Evolutionary conservation across 2,329 filamentous ascomycete genomes (phyloP), one percentile per base, ranked within the genome.

Genomic region (Fusarium keratoplasticum): DNA sequence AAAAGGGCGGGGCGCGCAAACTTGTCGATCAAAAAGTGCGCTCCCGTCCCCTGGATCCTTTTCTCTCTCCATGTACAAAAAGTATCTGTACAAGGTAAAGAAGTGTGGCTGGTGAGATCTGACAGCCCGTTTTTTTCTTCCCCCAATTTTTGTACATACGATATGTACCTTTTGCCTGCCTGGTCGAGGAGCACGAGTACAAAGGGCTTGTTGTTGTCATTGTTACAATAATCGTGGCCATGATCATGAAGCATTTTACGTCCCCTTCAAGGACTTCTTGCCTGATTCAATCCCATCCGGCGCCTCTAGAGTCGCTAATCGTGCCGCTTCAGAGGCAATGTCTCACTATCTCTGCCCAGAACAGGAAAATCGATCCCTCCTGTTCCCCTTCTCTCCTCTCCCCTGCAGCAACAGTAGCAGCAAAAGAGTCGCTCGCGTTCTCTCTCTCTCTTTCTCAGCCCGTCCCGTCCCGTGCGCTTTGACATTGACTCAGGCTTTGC

Each of bases 81-180:
- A 31, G 47, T 52, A 52, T 52, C 47, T 52, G 47, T 52, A 52
- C 47, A 52, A 7, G 29, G 29, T 10, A 31, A 31, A 25, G 6
- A 64, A 63, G 69, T 74, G 71, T 73, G 71, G 71, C 71, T 73
- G 71, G 60, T 71, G 63, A 69, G 71, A 74, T 73, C 67, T 73
- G 67, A 61, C 67, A 60, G 61, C 22, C 42, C 42, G 22, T 25
- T 22, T 47, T 25, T 44, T 44, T 3, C n/a, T 55, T 36, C 44
- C 38, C 68, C 44, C 42, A 52, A 50, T 42, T 38, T 35, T 14
- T 44, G n/a, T 38, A 38, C 18, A 52, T 66, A n/a, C 16, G 5
- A 29, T 16, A 38, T 18, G 29, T 35, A 55, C n/a, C 29, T 6
- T 16, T 22, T 55, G 54, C 33, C 31, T 57, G 31, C 47, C 47